Conservation (phyloP, 192 early-diverging fungal species). For the Podila clonocystis region DNA sequence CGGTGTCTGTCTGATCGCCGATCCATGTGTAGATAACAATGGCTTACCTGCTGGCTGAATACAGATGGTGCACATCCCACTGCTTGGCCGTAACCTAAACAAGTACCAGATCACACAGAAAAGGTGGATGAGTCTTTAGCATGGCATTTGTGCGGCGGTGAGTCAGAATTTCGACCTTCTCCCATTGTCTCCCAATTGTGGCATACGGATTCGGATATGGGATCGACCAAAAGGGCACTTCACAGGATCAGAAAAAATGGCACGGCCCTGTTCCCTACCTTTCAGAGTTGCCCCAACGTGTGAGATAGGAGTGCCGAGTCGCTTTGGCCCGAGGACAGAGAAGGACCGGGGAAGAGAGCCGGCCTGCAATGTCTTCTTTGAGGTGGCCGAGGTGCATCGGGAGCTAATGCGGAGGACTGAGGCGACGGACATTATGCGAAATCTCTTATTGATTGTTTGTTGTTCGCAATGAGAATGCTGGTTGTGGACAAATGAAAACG, state of each 20-base stretch:
- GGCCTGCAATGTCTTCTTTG: constrained; percentile 5
- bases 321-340: constrained; percentile 32
- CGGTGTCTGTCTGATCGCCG: neutral
- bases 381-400: constrained; percentile 20
- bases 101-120: neutral
- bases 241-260: neutral
- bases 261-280: neutral
- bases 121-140: neutral
- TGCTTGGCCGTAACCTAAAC: constrained; percentile 33
- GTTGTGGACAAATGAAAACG: neutral
- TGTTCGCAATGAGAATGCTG: neutral
- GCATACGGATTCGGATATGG: neutral
- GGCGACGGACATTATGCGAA: constrained; percentile 13
- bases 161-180: neutral
- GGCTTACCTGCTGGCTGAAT: constrained; percentile 40
- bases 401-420: constrained; percentile 16
- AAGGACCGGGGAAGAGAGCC: constrained; percentile 24
- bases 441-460: neutral
- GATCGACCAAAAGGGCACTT: neutral
- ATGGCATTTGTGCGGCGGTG: constrained; percentile 8
- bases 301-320: constrained; percentile 9
- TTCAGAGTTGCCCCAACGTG: constrained; percentile 27
- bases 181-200: too few relatives aligned
- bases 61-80: constrained; percentile 39
- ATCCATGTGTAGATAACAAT: neutral